Conservation (phyloP, 2,329 filamentous ascomycete genomes). For the Cladosporium cucumerinum region DNA sequence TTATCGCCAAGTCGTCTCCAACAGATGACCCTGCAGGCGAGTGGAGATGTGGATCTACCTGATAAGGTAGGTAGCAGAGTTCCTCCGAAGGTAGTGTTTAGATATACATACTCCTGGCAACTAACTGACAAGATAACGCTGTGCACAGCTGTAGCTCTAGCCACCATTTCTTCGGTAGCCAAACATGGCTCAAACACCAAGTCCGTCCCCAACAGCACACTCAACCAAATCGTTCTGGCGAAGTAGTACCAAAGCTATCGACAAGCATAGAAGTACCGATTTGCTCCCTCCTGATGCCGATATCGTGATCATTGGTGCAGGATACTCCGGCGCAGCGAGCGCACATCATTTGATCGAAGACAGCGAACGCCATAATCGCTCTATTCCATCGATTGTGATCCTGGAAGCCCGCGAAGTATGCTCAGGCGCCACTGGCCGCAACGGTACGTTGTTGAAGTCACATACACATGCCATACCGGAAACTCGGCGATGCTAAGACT, state of each 20-base stretch:
- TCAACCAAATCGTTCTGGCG: constrained; percentile 42
- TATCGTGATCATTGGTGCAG: constrained; percentile 67
- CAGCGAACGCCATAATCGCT: constrained; percentile 16
- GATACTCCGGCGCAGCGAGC: constrained; percentile 60
- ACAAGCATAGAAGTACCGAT: constrained; percentile 61
- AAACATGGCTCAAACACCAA: neutral
- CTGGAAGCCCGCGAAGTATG: constrained; percentile 73
- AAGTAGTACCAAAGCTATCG: constrained; percentile 38
- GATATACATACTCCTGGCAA: neutral
- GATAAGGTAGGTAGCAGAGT: neutral
- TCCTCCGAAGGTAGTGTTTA: neutral
- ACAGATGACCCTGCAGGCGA: neutral
- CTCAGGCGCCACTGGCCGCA: constrained; percentile 70
- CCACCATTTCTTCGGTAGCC: neutral
- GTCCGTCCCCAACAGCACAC: neutral
- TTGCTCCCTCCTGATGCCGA: constrained; percentile 60
- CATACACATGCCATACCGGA: too few relatives aligned
- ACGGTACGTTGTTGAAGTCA: constrained; percentile 34
- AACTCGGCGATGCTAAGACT: neutral
- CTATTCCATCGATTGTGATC: constrained; percentile 57
- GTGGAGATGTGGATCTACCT: neutral
- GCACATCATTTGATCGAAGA: constrained; percentile 28
- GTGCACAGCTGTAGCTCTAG: neutral
- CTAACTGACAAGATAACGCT: neutral
- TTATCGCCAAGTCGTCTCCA: neutral